phyloP scores from a whole-genome alignment of 352 stramenopile genomes.

The Globisporangium nunn region DNA sequence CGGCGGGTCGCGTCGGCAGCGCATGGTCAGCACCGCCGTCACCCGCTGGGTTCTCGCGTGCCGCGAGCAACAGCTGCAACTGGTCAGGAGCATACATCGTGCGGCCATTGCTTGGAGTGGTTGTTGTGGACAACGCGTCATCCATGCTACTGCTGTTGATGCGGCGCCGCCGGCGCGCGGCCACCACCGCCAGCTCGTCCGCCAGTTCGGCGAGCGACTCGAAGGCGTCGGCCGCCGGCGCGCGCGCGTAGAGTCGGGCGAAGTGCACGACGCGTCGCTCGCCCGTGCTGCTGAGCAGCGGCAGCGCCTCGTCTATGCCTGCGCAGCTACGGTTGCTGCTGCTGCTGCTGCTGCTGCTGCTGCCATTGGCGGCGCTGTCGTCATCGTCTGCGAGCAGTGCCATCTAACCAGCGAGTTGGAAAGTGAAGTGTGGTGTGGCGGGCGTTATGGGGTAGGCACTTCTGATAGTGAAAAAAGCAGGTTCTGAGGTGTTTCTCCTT shows the following conservation, averaged over 20 bases:
- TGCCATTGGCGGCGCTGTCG: neutral
- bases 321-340: neutral
- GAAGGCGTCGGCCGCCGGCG: slow-evolving; percentile 40
- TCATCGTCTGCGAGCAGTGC: neutral
- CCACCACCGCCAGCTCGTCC: slow-evolving; percentile 46
- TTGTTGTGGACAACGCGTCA: slow-evolving; percentile 10
- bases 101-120: slow-evolving; percentile 7
- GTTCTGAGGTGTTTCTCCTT: neutral
- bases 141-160: slow-evolving; percentile 14
- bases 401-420: neutral
- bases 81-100: slow-evolving; percentile 49
- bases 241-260: slow-evolving; percentile 57
- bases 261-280: slow-evolving; percentile 38
- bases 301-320: neutral
- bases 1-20: slow-evolving; percentile 22
- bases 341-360: neutral
- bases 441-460: neutral
- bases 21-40: slow-evolving; percentile 32
- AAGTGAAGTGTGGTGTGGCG: neutral
- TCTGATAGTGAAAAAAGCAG: neutral
- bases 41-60: slow-evolving; percentile 31
- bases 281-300: slow-evolving; percentile 8
- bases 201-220: slow-evolving; percentile 42
- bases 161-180: slow-evolving; percentile 19
- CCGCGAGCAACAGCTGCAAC: slow-evolving; percentile 53